These are phyloP conservation scores for Arthrobotrys pseudoclavata DNA, from an alignment of 2,329 filamentous ascomycete genomes.

Conservation along the genomic window DNA sequence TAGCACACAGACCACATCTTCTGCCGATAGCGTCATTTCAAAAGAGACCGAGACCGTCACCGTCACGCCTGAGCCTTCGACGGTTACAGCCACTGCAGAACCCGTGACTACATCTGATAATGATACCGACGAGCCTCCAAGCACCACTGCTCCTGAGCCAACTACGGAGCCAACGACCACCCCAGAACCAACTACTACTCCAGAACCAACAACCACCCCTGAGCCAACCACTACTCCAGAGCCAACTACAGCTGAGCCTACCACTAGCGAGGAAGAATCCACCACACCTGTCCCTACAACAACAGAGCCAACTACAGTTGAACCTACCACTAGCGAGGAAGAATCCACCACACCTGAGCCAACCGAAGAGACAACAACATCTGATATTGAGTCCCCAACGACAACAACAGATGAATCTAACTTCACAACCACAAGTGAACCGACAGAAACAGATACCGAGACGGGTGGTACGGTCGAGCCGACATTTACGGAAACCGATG, in stretches of 20 bases:
- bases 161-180: constrained; percentile 10
- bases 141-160: constrained; percentile 10
- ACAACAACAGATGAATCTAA: constrained; percentile 3
- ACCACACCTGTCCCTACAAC: background rate
- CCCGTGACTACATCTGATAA: constrained; percentile 16
- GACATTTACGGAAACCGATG: constrained; percentile 13
- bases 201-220: constrained; percentile 6
- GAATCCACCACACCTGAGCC: background rate
- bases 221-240: constrained; percentile 9
- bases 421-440: background rate
- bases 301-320: constrained; percentile 1
- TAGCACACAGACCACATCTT: constrained; percentile 31
- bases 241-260: constrained; percentile 8
- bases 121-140: constrained; percentile 21
- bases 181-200: background rate
- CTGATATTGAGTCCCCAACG: background rate
- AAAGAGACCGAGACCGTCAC: constrained; percentile 47
- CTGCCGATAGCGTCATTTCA: constrained; percentile 8
- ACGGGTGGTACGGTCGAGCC: constrained; percentile 10
- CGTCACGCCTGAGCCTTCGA: constrained; percentile 21
- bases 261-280: constrained; percentile 2
- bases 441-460: constrained; percentile 4
- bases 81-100: constrained; percentile 24
- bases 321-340: constrained; percentile 7
- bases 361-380: constrained; percentile 13